phyloP scores from a whole-genome alignment of 495 filamentous ascomycete genomes.

The Penicillium bovifimosum region DNA sequence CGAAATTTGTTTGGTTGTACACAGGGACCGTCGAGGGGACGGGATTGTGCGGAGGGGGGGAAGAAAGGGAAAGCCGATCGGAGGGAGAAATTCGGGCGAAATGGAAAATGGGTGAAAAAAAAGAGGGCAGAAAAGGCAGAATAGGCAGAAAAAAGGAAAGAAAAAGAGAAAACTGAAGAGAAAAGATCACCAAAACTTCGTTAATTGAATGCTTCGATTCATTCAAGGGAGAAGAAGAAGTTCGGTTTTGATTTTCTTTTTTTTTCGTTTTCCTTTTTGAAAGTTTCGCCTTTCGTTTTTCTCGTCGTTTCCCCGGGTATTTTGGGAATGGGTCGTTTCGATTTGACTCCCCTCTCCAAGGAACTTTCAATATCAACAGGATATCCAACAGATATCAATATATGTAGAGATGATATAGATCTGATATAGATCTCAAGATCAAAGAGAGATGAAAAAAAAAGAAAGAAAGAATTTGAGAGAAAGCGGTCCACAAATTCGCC shows the following conservation, averaged over 20 bases:
- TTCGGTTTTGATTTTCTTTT: not conserved
- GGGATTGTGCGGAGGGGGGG: constrained; percentile 16
- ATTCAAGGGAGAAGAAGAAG: not conserved
- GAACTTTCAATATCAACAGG: not conserved
- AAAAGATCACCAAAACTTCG: not conserved
- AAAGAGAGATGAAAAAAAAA: constrained; percentile 8
- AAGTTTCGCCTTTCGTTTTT: not conserved
- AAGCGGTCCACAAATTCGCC: constrained; percentile 18
- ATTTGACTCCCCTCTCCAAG: not conserved
- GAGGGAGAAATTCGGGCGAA: not conserved
- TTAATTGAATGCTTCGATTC: not conserved
- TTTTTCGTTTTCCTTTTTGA: not conserved
- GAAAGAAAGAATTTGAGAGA: constrained; percentile 14
- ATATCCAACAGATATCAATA: constrained; percentile 12
- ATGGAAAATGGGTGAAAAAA: constrained; percentile 7
- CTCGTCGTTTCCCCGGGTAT: not conserved
- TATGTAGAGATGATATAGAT: not conserved
- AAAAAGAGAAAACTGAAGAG: not conserved
- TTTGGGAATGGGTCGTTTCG: not conserved
- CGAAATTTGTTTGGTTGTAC: not conserved
- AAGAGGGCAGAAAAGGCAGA: constrained; percentile 13
- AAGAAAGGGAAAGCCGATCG: constrained; percentile 21
- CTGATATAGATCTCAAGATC: constrained; percentile 5
- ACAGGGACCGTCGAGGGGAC: constrained; percentile 6
- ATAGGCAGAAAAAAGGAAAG: constrained; percentile 12